Evolutionary conservation across 495 filamentous ascomycete genomes (phyloP), one percentile per base, ranked within the genome.

Genomic region (Tetracladium marchalianum): DNA sequence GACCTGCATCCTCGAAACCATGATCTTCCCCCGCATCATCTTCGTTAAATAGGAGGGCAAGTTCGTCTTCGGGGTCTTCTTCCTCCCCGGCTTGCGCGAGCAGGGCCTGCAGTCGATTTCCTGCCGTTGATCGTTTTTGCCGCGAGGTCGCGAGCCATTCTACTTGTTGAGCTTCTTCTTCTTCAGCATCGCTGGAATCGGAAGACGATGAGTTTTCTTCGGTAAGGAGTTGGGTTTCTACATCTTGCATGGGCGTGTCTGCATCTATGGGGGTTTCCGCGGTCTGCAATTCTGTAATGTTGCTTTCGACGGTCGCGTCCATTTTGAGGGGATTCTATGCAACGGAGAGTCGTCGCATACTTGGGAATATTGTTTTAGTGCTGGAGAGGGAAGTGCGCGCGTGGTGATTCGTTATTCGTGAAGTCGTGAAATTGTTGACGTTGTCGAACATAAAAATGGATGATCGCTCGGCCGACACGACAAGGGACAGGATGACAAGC

Each of bases 21-120:
- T 80, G 81, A 52, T 95, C 89, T 45, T 93, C 80, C 22, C 22
- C 22, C 22, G 22, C 22, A 50, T 90, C 88, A 46, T 88, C 82
- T 63, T 92, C 85, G 49, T 83, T 79, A 51, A 92, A 93, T 5
- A 94, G 72, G 7, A 89, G 76, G 41, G 89, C 81, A 31, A 87
- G 73, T 41, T 88, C 85, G 39, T 87, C 81, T 43, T 78, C 77
- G 42, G 84, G 82, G 44, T 81, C 81, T 56, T 84, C 84, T 44
- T 59, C 56, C 51, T 80, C 82, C 17, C 82, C 81, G 38, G 61
- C 60, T 53, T 68, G 65, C 46, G 67, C 65, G 13, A 95, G 68
- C 51, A 96, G 79, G 24, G 77, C 76, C 31, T 82, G 81, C 73
- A 95, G 81, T 51, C 87, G 78, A 50, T 82, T 88, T 39, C 90